Evolutionary conservation across 2,329 filamentous ascomycete genomes (phyloP).

Genomic region (Pseudocercospora eumusae): DNA sequence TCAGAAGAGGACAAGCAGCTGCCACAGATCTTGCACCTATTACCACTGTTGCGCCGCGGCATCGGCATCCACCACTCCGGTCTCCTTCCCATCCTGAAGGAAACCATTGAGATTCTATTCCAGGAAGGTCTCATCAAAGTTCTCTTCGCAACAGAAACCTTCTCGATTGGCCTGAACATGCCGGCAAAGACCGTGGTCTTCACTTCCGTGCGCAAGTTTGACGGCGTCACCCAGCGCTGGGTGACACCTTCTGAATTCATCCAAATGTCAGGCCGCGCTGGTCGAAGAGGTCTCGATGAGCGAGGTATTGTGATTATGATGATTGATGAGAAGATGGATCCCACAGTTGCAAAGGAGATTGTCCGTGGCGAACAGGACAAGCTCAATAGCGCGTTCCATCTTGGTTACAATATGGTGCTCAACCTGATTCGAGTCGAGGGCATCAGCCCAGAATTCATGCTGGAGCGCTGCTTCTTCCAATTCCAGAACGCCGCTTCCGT

Average conservation of each 20-base stretch:
- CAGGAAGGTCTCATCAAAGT: constrained; percentile 98
- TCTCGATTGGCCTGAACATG: constrained; percentile 99
- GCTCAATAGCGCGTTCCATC: constrained; percentile 94
- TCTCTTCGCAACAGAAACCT: constrained; percentile 95
- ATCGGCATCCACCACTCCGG: constrained; percentile 98
- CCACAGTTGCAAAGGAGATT: constrained; percentile 88
- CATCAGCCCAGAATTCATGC: constrained; percentile 98
- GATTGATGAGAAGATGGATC: constrained; percentile 96
- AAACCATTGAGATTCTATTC: constrained; percentile 98
- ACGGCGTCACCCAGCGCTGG: constrained; percentile 77
- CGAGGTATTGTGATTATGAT: constrained; percentile 99
- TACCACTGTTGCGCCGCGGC: constrained; percentile 84
- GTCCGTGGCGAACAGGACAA: constrained; percentile 96
- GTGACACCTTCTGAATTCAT: constrained; percentile 95
- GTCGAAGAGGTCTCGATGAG: constrained; percentile 94
- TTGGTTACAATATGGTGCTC: constrained; percentile 99
- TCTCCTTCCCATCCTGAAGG: constrained; percentile 90
- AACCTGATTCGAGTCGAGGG: constrained; percentile 97
- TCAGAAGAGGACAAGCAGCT: constrained; percentile 87
- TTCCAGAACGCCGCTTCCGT: constrained; percentile 95
- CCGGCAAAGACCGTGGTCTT: constrained; percentile 99
- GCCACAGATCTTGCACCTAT: constrained; percentile 85
- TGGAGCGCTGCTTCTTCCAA: constrained; percentile 97
- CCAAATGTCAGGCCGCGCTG: constrained; percentile 97
- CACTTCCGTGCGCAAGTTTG: constrained; percentile 92